These are phyloP conservation scores for Cystofilobasidium capitatum DNA, from an alignment of 768 basidiomycete genomes.

Conservation along the genomic window DNA sequence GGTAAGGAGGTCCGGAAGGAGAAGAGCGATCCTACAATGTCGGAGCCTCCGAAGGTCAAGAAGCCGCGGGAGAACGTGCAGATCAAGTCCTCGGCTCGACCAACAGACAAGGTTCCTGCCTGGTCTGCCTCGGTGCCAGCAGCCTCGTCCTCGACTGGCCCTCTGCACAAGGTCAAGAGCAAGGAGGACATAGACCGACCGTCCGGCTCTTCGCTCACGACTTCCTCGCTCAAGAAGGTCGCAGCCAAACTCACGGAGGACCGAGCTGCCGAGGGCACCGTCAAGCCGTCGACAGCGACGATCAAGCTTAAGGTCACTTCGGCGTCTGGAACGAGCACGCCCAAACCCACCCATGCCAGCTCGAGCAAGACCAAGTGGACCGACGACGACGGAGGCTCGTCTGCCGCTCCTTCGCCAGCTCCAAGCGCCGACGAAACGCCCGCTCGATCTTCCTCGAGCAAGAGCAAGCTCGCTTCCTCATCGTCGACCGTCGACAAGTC, in stretches of 20 bases:
- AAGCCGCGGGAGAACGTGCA: background rate
- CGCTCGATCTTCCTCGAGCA: background rate
- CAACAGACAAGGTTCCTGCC: background rate
- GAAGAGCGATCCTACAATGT: background rate
- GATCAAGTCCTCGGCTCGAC: background rate
- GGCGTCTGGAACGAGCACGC: too few relatives aligned
- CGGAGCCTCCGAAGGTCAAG: background rate
- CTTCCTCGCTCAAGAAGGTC: too few relatives aligned
- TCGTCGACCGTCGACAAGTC: background rate
- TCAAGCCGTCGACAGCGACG: background rate
- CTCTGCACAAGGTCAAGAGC: too few relatives aligned
- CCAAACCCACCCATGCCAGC: too few relatives aligned
- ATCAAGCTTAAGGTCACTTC: too few relatives aligned
- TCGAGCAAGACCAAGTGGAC: background rate
- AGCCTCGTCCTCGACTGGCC: background rate
- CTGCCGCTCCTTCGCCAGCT: too few relatives aligned
- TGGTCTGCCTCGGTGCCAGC: background rate
- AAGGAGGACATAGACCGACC: background rate
- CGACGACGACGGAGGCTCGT: background rate
- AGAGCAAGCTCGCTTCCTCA: background rate
- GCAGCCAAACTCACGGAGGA: too few relatives aligned
- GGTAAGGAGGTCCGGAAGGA: background rate
- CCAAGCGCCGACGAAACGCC: too few relatives aligned
- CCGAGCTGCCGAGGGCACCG: too few relatives aligned
- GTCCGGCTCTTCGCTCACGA: background rate